Evolutionary conservation across 176 grass and related monocot genomes (phyloP).

Genomic region (Metroxylon sagu): DNA sequence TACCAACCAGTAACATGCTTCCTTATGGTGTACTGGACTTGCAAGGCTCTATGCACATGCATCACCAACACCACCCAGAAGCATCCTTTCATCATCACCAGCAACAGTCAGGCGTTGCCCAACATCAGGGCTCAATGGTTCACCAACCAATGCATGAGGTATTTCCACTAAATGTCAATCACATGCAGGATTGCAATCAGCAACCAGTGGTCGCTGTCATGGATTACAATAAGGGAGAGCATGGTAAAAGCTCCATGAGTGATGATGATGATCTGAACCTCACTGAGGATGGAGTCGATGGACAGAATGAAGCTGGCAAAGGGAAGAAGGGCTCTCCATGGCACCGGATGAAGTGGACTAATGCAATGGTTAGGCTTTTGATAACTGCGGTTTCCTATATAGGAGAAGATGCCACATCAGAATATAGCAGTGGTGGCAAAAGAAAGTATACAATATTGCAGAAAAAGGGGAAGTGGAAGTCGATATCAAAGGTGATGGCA

Average conservation of each 20-base stretch:
- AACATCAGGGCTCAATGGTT: conserved; percentile 9
- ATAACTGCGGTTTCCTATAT: conserved; percentile 84
- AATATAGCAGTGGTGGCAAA: conserved; percentile 31
- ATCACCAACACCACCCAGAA: conserved; percentile 23
- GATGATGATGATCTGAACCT: conserved; percentile 53
- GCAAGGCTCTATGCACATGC: conserved; percentile 38
- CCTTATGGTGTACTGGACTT: conserved; percentile 44
- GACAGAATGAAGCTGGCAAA: conserved; percentile 21
- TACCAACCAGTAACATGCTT: conserved; percentile 30
- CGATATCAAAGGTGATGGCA: conserved; percentile 73
- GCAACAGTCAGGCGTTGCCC: conserved; percentile 1
- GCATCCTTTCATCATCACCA: conserved; percentile 2
- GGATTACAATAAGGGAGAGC: conserved; percentile 49
- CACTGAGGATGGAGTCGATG: conserved; percentile 37
- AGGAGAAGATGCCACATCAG: conserved; percentile 54
- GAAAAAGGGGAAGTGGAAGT: conserved; percentile 98
- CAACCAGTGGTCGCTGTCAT: conserved; percentile 32
- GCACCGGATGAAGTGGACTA: conserved; percentile 99
- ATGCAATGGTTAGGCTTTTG: conserved; percentile 78
- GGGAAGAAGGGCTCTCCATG: conserved; percentile 54
- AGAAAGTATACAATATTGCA: conserved; percentile 62
- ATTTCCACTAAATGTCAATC: conserved; percentile 21
- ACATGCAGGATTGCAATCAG: conserved; percentile 32
- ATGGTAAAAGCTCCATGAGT: conserved; percentile 33
- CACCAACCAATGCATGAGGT: conserved; percentile 25